These are phyloP conservation scores for Vinca minor DNA, from an alignment of 257 asterid species.

Conservation along the genomic window DNA sequence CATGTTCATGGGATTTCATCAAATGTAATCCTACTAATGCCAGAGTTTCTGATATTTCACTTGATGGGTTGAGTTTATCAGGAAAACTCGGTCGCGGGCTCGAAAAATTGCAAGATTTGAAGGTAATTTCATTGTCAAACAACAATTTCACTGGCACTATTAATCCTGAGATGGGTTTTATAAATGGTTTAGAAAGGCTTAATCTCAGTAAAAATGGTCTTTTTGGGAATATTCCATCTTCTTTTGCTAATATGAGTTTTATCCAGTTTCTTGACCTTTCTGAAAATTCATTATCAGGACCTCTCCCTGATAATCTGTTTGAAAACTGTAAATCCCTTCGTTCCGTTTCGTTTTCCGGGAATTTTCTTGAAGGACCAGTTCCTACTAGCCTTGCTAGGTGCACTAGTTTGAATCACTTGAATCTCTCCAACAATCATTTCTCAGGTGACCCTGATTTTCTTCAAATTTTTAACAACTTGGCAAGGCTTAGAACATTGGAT, in stretches of 20 bases:
- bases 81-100: slow-evolving; percentile 79
- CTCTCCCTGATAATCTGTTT: slow-evolving; percentile 42
- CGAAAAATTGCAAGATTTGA: slow-evolving; percentile 49
- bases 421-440: slow-evolving; percentile 60
- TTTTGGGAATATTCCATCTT: slow-evolving; percentile 42
- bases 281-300: slow-evolving; percentile 49
- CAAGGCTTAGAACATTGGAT: slow-evolving; percentile 68
- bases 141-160: slow-evolving; percentile 62
- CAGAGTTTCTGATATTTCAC: slow-evolving; percentile 46
- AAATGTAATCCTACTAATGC: slow-evolving; percentile 47
- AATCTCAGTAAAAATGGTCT: slow-evolving; percentile 59
- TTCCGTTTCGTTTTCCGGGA: slow-evolving; percentile 45
- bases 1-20: slow-evolving; percentile 73
- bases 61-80: slow-evolving; percentile 52
- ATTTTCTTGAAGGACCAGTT: slow-evolving; percentile 53
- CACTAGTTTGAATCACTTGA: slow-evolving; percentile 43
- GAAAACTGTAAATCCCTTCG: slow-evolving; percentile 38
- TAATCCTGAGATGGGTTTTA: slow-evolving; percentile 36
- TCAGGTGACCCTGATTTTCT: slow-evolving; percentile 52
- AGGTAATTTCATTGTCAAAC: slow-evolving; percentile 53
- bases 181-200: slow-evolving; percentile 42
- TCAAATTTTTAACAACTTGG: slow-evolving; percentile 34
- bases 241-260: slow-evolving; percentile 34
- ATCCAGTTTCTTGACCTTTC: slow-evolving; percentile 78
- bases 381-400: slow-evolving; percentile 51